Percentiles rank a stretch among this genome's conserved stretches.
phyloP scores from a whole-genome alignment of 2,329 filamentous ascomycete genomes.

The Talaromyces albobiverticillius region DNA sequence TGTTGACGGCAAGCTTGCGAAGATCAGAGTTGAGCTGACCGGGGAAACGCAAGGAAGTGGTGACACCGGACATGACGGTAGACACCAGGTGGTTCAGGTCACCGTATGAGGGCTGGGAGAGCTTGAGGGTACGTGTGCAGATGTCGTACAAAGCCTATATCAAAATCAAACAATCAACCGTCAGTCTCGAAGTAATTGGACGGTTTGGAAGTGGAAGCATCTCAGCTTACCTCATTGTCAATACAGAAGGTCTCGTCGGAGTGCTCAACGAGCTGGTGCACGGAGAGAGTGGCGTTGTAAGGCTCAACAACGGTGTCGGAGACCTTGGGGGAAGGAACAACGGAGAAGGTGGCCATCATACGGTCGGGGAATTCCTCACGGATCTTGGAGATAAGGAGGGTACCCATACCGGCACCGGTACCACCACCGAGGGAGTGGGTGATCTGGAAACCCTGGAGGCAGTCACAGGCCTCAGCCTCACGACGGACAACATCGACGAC shows the following conservation, averaged over 20 bases:
- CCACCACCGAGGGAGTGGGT: constrained; percentile 99
- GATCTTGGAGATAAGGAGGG: constrained; percentile 99
- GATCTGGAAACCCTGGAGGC: constrained; percentile 99
- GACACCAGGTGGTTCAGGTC: constrained; percentile 99
- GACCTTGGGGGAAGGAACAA: constrained; percentile 98
- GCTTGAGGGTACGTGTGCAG: constrained; percentile 99
- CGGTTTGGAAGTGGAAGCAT: too few species aligned
- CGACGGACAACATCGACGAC: constrained; percentile 98
- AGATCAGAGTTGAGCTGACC: constrained; percentile 99
- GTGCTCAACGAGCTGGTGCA: constrained; percentile 99
- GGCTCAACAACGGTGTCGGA: constrained; percentile 99
- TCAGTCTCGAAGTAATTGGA: too few species aligned
- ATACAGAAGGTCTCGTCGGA: constrained; percentile 99
- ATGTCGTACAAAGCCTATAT: constrained; percentile 90
- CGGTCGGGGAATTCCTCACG: constrained; percentile 99
- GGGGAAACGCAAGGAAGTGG: constrained; percentile 97
- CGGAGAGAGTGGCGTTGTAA: constrained; percentile 98
- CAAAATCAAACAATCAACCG: too few species aligned
- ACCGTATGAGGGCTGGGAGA: constrained; percentile 96
- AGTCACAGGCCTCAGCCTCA: constrained; percentile 98
- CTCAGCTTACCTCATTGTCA: constrained; percentile 78
- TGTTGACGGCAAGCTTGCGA: constrained; percentile 99
- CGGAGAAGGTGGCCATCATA: constrained; percentile 99
- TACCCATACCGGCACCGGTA: constrained; percentile 99
- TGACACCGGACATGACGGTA: constrained; percentile 98